phyloP scores from a whole-genome alignment of 495 filamentous ascomycete genomes.

The Penicillium soppii region DNA sequence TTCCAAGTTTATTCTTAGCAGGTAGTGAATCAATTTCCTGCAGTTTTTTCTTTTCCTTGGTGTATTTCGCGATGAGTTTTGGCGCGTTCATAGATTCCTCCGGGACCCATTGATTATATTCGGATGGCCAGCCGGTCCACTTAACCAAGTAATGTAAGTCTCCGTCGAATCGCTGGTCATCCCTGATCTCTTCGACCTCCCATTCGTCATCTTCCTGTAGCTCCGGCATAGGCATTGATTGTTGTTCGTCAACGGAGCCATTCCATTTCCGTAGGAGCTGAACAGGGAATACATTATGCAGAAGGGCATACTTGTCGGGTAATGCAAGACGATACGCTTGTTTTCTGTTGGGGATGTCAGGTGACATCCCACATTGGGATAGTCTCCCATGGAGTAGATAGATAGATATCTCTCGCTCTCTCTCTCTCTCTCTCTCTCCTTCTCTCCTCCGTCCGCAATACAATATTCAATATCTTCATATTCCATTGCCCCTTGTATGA shows the following conservation, averaged over 20 bases:
- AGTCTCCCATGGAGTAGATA: no score
- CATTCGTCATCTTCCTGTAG: not conserved
- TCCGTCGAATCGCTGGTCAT: not conserved
- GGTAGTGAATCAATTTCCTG: no score
- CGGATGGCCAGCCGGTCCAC: not conserved
- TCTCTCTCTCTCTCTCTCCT: no score
- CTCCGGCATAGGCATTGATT: not conserved
- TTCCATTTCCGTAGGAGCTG: not conserved
- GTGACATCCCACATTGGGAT: no score
- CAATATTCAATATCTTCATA: no score
- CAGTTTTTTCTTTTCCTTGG: not conserved
- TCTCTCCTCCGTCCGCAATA: no score
- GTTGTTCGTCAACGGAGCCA: not conserved
- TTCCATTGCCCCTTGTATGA: no score
- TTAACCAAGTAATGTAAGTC: not conserved
- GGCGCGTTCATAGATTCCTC: constrained; percentile 32
- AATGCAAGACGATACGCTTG: not conserved
- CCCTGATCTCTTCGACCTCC: not conserved
- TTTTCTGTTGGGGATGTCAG: no score
- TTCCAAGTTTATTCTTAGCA: no score
- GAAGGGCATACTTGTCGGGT: not conserved
- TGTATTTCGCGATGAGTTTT: not conserved
- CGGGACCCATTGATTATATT: not conserved
- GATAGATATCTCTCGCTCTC: no score
- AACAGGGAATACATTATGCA: not conserved